These are phyloP conservation scores for Globisporangium abappressorium DNA, from an alignment of 352 stramenopile genomes.

Conservation along the genomic window DNA sequence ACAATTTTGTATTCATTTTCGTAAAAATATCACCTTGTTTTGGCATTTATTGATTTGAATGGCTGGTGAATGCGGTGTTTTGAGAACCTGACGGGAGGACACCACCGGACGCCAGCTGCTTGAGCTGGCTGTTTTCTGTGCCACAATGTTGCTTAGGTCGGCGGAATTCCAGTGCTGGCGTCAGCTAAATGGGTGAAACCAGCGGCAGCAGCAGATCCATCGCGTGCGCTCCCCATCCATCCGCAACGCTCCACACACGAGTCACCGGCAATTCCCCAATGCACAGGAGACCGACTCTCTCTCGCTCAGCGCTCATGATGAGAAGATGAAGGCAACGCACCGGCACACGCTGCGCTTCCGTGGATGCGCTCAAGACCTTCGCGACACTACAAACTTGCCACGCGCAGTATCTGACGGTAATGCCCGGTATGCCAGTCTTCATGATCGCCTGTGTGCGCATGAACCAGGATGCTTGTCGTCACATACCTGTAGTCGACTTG, in stretches of 20 bases:
- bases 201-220: not conserved
- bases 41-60: not conserved
- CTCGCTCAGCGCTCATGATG: not conserved
- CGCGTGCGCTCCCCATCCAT: not conserved
- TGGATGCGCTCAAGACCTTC: not conserved
- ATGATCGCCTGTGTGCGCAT: not conserved
- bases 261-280: not conserved
- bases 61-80: not conserved
- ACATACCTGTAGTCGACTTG: not conserved
- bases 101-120: slow-evolving; percentile 2
- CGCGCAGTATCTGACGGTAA: no score
- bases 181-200: not conserved
- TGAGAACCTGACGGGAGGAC: slow-evolving; percentile 2
- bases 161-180: slow-evolving; percentile 2
- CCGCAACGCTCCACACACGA: not conserved
- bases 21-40: not conserved
- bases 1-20: not conserved
- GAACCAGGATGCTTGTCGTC: not conserved
- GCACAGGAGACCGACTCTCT: not conserved
- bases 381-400: no score
- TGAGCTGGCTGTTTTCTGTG: not conserved
- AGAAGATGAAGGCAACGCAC: not conserved
- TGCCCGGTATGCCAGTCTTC: no score
- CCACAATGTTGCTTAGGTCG: slow-evolving; percentile 1
- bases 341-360: not conserved